Evolutionary conservation across 148 eudicot species (phyloP).

Genomic region (Vaccinium myrtillus): DNA sequence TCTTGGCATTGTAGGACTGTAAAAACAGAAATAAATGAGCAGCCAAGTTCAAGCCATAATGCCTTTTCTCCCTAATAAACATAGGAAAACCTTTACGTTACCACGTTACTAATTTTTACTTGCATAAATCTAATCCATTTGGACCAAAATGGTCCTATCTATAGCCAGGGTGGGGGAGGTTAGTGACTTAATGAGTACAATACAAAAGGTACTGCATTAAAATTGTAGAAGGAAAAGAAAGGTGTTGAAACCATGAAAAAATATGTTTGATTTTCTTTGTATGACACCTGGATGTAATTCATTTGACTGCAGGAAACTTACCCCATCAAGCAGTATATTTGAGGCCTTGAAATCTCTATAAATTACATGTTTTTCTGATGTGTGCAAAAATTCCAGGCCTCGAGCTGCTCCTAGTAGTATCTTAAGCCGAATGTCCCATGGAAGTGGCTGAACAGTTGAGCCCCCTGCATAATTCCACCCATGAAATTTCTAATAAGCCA

Average conservation of each 20-base stretch:
- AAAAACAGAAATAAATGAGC: neutral
- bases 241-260: neutral
- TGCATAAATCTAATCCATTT: neutral
- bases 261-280: neutral
- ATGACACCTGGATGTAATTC: neutral
- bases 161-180: neutral
- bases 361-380: constrained; percentile 65
- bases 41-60: neutral
- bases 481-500: neutral
- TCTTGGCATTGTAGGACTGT: constrained; percentile 75
- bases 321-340: constrained; percentile 83
- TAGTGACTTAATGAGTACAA: neutral
- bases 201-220: neutral
- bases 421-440: constrained; percentile 79
- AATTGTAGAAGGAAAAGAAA: neutral
- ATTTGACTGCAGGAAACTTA: constrained; percentile 29
- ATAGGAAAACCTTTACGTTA: neutral
- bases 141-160: neutral
- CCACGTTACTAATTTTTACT: neutral
- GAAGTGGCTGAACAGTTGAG: constrained; percentile 74
- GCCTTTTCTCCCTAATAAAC: neutral
- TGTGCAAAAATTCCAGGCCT: constrained; percentile 71
- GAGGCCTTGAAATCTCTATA: constrained; percentile 86
- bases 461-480: constrained; percentile 46
- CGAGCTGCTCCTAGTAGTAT: constrained; percentile 81